Conservation (phyloP, 2,329 filamentous ascomycete species). For the Colletotrichum chlorophyti region DNA sequence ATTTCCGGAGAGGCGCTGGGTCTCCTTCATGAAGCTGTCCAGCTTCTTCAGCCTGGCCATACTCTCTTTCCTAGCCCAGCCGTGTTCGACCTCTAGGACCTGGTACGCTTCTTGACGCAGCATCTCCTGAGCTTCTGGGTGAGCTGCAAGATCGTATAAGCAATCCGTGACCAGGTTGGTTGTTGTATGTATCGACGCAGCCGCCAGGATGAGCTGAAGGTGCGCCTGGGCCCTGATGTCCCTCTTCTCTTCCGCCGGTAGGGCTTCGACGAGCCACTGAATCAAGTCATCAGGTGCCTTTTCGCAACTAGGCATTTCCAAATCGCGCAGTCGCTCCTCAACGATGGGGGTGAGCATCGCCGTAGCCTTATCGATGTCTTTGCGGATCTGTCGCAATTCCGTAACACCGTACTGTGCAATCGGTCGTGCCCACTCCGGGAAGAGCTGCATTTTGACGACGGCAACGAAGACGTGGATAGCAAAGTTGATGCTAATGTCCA, state of each 20-base stretch:
- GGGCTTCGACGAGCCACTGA: slow-evolving; percentile 51
- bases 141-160: slow-evolving; percentile 56
- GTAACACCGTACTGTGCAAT: slow-evolving; percentile 53
- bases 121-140: slow-evolving; percentile 54
- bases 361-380: slow-evolving; percentile 50
- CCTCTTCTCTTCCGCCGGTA: slow-evolving; percentile 45
- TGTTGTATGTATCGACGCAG: slow-evolving; percentile 53
- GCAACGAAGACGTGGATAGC: slow-evolving; percentile 56
- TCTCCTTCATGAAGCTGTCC: slow-evolving; percentile 57
- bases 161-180: slow-evolving; percentile 54
- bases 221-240: slow-evolving; percentile 47
- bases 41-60: slow-evolving; percentile 52
- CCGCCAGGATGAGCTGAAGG: slow-evolving; percentile 51
- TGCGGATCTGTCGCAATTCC: slow-evolving; percentile 52
- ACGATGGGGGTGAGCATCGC: slow-evolving; percentile 53
- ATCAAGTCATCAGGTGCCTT: slow-evolving; percentile 49
- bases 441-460: slow-evolving; percentile 57
- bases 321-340: slow-evolving; percentile 50
- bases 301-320: slow-evolving; percentile 44
- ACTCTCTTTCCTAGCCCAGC: slow-evolving; percentile 49
- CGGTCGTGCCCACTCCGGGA: slow-evolving; percentile 57
- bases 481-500: slow-evolving; percentile 58
- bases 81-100: slow-evolving; percentile 48
- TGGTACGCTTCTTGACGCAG: slow-evolving; percentile 55
- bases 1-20: slow-evolving; percentile 47